Conservation (phyloP, 495 filamentous ascomycete genomes). For the Aspergillus egyptiacus region DNA sequence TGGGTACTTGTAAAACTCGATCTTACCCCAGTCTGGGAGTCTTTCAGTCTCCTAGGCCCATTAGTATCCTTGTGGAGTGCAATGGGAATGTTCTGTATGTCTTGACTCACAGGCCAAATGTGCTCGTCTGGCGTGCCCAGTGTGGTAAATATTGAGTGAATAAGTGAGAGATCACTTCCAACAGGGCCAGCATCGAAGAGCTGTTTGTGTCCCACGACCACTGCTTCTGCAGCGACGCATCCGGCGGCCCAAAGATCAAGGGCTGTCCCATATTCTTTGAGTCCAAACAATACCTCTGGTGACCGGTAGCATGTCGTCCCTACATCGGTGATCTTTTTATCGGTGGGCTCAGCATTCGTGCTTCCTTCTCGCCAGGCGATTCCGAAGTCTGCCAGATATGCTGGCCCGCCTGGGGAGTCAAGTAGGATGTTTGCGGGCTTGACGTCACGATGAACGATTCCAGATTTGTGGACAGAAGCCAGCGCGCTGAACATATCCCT, state of each 20-base stretch:
- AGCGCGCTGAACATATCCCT: constrained; percentile 68
- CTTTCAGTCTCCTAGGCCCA: constrained; percentile 42
- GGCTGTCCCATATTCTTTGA: constrained; percentile 57
- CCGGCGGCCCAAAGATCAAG: constrained; percentile 92
- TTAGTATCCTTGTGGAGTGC: constrained; percentile 4
- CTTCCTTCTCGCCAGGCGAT: constrained; percentile 73
- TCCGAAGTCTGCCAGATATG: constrained; percentile 84
- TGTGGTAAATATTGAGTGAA: constrained; percentile 83
- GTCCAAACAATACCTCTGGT: constrained; percentile 87
- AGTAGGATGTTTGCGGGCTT: constrained; percentile 89
- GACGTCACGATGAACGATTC: constrained; percentile 87
- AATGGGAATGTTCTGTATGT: background rate
- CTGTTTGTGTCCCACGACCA: constrained; percentile 40
- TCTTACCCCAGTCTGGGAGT: constrained; percentile 63
- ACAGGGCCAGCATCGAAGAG: constrained; percentile 83
- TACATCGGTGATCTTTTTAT: constrained; percentile 80
- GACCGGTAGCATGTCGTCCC: constrained; percentile 88
- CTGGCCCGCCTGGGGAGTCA: constrained; percentile 57
- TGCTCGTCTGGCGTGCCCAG: constrained; percentile 75
- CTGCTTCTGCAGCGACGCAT: constrained; percentile 66
- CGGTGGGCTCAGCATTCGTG: constrained; percentile 52
- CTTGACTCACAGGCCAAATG: constrained; percentile 64
- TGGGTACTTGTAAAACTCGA: constrained; percentile 52
- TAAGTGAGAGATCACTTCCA: constrained; percentile 85
- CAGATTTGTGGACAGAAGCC: constrained; percentile 59